Base-by-base conservation (phyloP, 495 filamentous ascomycete genomes). In the Oidiodendron maius region DNA sequence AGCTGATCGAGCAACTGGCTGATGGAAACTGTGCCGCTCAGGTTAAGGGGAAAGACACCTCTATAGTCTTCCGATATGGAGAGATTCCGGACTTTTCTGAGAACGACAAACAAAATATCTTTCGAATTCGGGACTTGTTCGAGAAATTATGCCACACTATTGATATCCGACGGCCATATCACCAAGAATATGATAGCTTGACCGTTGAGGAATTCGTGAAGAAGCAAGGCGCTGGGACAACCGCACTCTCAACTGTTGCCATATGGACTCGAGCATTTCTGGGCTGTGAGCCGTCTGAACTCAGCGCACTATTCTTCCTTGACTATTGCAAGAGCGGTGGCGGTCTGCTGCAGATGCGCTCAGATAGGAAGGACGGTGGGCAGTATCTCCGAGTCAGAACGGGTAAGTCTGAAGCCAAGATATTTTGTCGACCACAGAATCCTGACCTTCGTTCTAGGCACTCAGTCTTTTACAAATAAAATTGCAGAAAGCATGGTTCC, bases 291-390 rank as follows among this genome's bases (percentile, higher is more conserved):
- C 57, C 68, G 1, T 17, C 23, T 1, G 68, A 76, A 10, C 46
- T 77, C n/a, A 67, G 61, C 24, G 66, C 68, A 4, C 44, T 72
- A 0, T 77, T 56, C 47, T 67, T 76, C 48, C 56, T 78, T n/a
- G 61, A 69, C 42, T 74, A 76, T 56, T 71, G 71, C 60, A 65
- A 66, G 47, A 57, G 61, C 15, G 65, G 67, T 4, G 61, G 60
- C 1, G 71, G 73, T 0, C 47, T 76, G 2, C 23, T 67, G 13
- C 52, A 62, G 15, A 62, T 75, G 47, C 48, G 60, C 0, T 71
- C 71, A 1, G 68, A 73, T 42, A 25, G 53, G 1, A 60, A 61
- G 17, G 44, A 63, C 24, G 72, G 71, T 1, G 72, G 58, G 0
- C 71, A 75, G 44, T 59, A 71, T 39, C 59, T 74, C 15, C 59